Evolutionary conservation across 805 yeast species (phyloP).

Genomic region (Cyberlindnera samutprakarnensis): DNA sequence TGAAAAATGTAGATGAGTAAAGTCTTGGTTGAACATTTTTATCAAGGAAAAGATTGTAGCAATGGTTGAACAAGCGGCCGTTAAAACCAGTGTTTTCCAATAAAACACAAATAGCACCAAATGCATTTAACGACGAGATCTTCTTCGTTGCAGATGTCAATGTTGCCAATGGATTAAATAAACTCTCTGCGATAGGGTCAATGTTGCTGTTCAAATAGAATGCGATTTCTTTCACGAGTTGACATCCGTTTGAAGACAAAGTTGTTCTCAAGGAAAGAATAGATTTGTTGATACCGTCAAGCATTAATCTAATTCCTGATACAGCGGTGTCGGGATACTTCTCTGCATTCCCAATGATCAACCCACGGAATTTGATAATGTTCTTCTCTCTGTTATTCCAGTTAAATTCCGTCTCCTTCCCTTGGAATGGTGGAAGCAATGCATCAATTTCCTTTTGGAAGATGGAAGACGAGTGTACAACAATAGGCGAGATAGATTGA

Average conservation of each 20-base stretch:
- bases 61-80: constrained; percentile 40
- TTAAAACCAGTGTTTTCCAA: constrained; percentile 48
- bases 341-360: constrained; percentile 51
- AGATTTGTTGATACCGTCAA: constrained; percentile 60
- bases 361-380: constrained; percentile 47
- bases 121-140: constrained; percentile 27
- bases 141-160: constrained; percentile 32
- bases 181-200: constrained; percentile 27
- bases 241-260: constrained; percentile 67
- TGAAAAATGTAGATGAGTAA: constrained; percentile 64
- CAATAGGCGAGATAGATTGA: constrained; percentile 8
- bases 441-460: constrained; percentile 22
- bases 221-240: constrained; percentile 59
- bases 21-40: constrained; percentile 66
- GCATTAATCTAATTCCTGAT: constrained; percentile 27
- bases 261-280: constrained; percentile 77
- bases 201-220: constrained; percentile 19
- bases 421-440: constrained; percentile 40
- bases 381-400: constrained; percentile 71
- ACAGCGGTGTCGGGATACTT: constrained; percentile 32
- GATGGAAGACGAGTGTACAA: constrained; percentile 10
- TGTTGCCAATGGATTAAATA: constrained; percentile 25
- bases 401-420: constrained; percentile 82
- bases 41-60: constrained; percentile 49
- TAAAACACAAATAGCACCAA: constrained; percentile 38